These are phyloP conservation scores for Limonomyces culmigenus DNA, from an alignment of 1,284 basidiomycete species.

Conservation along the genomic window DNA sequence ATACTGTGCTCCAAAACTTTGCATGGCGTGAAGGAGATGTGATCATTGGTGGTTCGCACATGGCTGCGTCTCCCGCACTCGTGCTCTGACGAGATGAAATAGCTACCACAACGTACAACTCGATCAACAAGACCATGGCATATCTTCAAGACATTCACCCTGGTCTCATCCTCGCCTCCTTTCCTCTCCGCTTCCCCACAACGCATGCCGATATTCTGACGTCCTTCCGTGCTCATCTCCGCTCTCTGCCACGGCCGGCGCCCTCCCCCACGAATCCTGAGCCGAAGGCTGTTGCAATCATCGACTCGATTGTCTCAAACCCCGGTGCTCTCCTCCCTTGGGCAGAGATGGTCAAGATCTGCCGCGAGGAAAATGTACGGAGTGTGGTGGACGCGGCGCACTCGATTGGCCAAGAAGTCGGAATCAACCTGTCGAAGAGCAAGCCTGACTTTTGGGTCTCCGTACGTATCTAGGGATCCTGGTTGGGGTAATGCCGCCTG, in stretches of 20 bases:
- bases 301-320: constrained; percentile 58
- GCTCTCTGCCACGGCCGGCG: constrained; percentile 8
- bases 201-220: constrained; percentile 41
- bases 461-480: too few relatives aligned
- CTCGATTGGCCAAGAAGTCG: constrained; percentile 25
- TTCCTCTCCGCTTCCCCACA: constrained; percentile 46
- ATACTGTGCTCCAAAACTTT: constrained; percentile 50
- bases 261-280: constrained; percentile 5
- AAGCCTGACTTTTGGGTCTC: constrained; percentile 72
- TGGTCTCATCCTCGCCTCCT: constrained; percentile 29
- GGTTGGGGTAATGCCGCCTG: too few relatives aligned
- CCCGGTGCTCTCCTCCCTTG: constrained; percentile 70
- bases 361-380: constrained; percentile 48
- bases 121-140: constrained; percentile 38
- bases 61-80: not conserved
- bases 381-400: constrained; percentile 77
- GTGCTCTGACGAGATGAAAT: too few relatives aligned
- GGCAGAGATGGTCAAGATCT: constrained; percentile 59
- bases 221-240: constrained; percentile 28
- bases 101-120: constrained; percentile 56
- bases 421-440: constrained; percentile 39
- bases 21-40: constrained; percentile 33
- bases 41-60: constrained; percentile 24
- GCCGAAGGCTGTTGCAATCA: constrained; percentile 47
- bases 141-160: constrained; percentile 43